Evolutionary conservation across 257 asterid genomes (phyloP).

Genomic region (Cruciata laevipes): DNA sequence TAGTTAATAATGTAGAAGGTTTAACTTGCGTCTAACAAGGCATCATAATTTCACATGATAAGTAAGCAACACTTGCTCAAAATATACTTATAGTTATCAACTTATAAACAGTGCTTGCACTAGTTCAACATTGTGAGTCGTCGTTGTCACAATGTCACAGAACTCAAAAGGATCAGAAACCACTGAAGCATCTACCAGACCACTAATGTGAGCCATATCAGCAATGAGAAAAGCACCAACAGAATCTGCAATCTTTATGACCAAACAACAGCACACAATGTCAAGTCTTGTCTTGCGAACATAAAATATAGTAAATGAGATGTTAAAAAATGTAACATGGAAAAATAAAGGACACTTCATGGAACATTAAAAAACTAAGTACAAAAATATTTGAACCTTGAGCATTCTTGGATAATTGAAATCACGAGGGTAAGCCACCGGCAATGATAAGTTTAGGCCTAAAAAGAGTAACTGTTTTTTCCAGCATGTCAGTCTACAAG

Average conservation of each 20-base stretch:
- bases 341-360: neutral
- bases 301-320: neutral
- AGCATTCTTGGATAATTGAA: conserved; percentile 88
- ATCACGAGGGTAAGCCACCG: conserved; percentile 96
- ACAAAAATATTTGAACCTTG: conserved; percentile 35
- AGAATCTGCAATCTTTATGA: conserved; percentile 72
- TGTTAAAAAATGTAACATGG: neutral
- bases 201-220: conserved; percentile 89
- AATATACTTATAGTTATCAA: neutral
- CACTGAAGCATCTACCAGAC: conserved; percentile 90
- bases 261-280: conserved; percentile 2
- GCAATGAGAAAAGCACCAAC: conserved; percentile 74
- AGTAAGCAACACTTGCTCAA: too few relatives aligned
- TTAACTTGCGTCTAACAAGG: too few relatives aligned
- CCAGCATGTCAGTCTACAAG: conserved; percentile 28
- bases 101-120: neutral
- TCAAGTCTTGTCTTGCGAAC: conserved; percentile 6
- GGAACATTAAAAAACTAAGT: neutral
- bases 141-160: conserved; percentile 92
- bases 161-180: conserved; percentile 88
- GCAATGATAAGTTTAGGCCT: conserved; percentile 92
- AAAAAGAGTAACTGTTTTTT: conserved; percentile 76
- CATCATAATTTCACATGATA: too few relatives aligned
- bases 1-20: neutral
- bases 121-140: conserved; percentile 73